phyloP scores from a whole-genome alignment of 2,329 filamentous ascomycete species.

The Chalaropsis thielavioides region DNA sequence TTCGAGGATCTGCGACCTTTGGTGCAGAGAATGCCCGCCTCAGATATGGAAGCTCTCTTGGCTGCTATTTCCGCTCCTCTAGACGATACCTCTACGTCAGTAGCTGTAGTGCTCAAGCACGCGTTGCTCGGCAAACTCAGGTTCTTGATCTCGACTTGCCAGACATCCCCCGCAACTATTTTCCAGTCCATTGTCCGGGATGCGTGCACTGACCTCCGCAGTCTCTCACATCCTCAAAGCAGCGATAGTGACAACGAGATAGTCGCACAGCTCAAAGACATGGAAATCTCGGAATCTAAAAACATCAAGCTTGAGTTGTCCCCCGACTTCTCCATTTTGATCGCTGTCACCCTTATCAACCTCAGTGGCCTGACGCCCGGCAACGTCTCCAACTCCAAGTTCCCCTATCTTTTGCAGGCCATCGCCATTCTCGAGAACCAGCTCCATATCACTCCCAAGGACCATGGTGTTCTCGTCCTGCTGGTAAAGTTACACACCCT shows the following conservation, averaged over 20 bases:
- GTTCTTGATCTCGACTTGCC: conserved; percentile 34
- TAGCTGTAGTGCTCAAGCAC: conserved; percentile 13
- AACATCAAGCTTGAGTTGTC: conserved; percentile 16
- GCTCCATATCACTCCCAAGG: conserved; percentile 30
- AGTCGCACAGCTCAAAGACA: conserved; percentile 7
- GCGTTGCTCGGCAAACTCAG: conserved; percentile 5
- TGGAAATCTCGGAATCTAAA: conserved; percentile 9
- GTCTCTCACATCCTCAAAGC: conserved; percentile 6
- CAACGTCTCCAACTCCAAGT: not conserved
- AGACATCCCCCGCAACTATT: conserved; percentile 25
- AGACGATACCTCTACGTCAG: conserved; percentile 26
- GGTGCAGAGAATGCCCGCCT: conserved; percentile 11
- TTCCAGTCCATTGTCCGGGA: conserved; percentile 27
- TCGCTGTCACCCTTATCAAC: conserved; percentile 15
- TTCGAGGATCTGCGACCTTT: conserved; percentile 17
- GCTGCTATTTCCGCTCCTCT: conserved; percentile 27
- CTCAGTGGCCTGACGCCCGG: conserved; percentile 6
- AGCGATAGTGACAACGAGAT: conserved; percentile 18
- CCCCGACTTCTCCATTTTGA: conserved; percentile 17
- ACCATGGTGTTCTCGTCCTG: conserved; percentile 34
- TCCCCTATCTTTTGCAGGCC: conserved; percentile 32
- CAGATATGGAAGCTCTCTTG: conserved; percentile 10
- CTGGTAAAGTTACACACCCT: conserved; percentile 38
- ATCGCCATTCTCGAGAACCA: conserved; percentile 37
- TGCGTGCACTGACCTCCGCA: conserved; percentile 8